Percentiles rank a stretch among this genome's conserved stretches.
Conservation (phyloP, 139 green algal species). For the Pedinophyceae sp. region DNA sequence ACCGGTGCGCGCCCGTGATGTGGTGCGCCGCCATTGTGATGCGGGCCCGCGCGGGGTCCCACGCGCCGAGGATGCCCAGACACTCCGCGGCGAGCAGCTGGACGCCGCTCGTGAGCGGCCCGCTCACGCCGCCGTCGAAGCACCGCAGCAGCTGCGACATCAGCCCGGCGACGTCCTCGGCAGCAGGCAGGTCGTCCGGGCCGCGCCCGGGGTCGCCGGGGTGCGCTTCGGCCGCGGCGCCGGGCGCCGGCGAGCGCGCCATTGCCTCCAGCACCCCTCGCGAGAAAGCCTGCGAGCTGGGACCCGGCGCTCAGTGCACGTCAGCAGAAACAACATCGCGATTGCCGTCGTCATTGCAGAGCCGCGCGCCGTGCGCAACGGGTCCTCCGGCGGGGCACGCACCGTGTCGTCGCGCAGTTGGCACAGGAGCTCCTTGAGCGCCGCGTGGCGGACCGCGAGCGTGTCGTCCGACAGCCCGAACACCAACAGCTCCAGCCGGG, state of each 20-base stretch:
- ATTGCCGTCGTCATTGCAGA: too few relatives aligned
- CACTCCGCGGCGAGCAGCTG: slow-evolving; percentile 48
- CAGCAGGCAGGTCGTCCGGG: not conserved
- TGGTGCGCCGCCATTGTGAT: slow-evolving; percentile 13
- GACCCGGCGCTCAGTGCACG: too few relatives aligned
- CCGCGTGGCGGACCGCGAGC: slow-evolving; percentile 20
- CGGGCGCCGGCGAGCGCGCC: not conserved
- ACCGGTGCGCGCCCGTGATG: not conserved
- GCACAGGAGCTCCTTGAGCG: slow-evolving; percentile 15
- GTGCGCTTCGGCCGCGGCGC: not conserved
- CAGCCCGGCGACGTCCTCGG: slow-evolving; percentile 26
- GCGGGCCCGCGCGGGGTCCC: slow-evolving; percentile 46
- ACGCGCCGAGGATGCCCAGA: slow-evolving; percentile 59
- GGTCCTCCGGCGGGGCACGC: too few relatives aligned
- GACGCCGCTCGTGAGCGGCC: slow-evolving; percentile 1
- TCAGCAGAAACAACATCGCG: too few relatives aligned
- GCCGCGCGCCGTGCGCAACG: too few relatives aligned
- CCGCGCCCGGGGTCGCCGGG: not conserved
- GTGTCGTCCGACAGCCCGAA: slow-evolving; percentile 29
- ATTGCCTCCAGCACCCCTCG: slow-evolving; percentile 16
- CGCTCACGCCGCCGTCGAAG: slow-evolving; percentile 33
- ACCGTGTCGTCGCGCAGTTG: slow-evolving; percentile 35
- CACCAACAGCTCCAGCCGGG: slow-evolving; percentile 30
- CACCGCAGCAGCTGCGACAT: slow-evolving; percentile 46
- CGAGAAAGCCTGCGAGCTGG: slow-evolving; percentile 24